Evolutionary conservation across 352 stramenopile genomes (phyloP).

Genomic region (Phytophthora fragariaefolia): DNA sequence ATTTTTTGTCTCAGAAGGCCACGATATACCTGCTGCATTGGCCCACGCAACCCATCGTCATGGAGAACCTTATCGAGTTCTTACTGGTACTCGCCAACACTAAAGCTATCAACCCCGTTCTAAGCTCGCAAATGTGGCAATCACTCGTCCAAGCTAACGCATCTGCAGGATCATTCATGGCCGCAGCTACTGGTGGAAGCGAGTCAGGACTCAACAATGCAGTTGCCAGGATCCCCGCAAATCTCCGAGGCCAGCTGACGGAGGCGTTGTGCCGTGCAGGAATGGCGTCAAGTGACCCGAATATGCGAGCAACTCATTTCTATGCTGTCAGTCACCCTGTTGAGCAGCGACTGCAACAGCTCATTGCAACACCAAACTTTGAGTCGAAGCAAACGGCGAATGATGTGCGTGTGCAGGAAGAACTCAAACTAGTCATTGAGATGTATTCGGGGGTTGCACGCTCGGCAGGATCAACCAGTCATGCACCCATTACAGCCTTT

Average conservation of each 20-base stretch:
- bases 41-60: constrained; percentile 83
- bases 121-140: constrained; percentile 70
- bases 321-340: constrained; percentile 60
- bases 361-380: constrained; percentile 66
- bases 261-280: constrained; percentile 77
- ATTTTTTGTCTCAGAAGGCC: constrained; percentile 73
- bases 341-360: constrained; percentile 53
- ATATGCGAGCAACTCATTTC: constrained; percentile 56
- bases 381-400: constrained; percentile 68
- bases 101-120: constrained; percentile 59
- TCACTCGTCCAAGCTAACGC: constrained; percentile 78
- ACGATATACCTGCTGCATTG: constrained; percentile 82
- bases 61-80: constrained; percentile 85
- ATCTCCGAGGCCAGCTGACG: constrained; percentile 64
- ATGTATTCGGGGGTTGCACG: constrained; percentile 81
- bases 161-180: constrained; percentile 61
- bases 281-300: constrained; percentile 64
- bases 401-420: constrained; percentile 70
- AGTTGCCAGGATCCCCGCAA: constrained; percentile 64
- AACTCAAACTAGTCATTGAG: constrained; percentile 80
- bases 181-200: constrained; percentile 27
- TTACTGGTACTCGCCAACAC: constrained; percentile 75
- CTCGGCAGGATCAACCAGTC: constrained; percentile 66
- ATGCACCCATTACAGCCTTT: constrained; percentile 67
- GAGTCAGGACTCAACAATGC: constrained; percentile 46